Percentiles rank a stretch among this genome's conserved stretches.
Evolutionary conservation across 2,329 filamentous ascomycete species (phyloP).

Genomic region (Gliomastix tumulicola): DNA sequence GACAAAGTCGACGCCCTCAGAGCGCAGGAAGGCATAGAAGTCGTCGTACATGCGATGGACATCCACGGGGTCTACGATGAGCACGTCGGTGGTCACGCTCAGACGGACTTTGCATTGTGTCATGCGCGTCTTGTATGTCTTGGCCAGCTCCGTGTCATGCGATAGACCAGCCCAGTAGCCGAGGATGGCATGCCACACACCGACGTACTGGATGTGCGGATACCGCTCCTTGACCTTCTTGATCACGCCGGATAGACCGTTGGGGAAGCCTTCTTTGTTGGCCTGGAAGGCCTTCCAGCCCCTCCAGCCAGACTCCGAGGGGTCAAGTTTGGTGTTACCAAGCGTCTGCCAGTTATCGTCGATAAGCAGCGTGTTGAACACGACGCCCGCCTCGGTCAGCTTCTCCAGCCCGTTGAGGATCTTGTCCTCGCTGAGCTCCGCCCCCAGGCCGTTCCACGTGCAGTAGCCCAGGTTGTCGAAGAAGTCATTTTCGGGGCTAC

Average conservation of each 20-base stretch:
- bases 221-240: conserved; percentile 59
- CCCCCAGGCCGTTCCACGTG: conserved; percentile 84
- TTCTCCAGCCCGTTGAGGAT: conserved; percentile 64
- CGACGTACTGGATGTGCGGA: no score
- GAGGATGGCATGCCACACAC: conserved; percentile 80
- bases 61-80: conserved; percentile 65
- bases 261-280: no score
- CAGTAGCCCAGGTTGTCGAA: conserved; percentile 12
- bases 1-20: conserved; percentile 67
- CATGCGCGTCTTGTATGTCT: no score
- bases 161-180: conserved; percentile 84
- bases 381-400: conserved; percentile 61
- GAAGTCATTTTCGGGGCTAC: background rate
- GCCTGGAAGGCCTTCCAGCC: no score
- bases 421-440: conserved; percentile 69
- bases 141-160: no score
- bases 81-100: no score
- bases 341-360: conserved; percentile 91
- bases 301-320: no score
- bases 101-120: conserved; percentile 48
- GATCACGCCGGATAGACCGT: no score
- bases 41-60: conserved; percentile 71
- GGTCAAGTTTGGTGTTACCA: conserved; percentile 28
- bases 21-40: conserved; percentile 71
- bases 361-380: conserved; percentile 75